Evolutionary conservation across 2,329 filamentous ascomycete genomes (phyloP).

Genomic region (Arthrobotrys entomopaga): DNA sequence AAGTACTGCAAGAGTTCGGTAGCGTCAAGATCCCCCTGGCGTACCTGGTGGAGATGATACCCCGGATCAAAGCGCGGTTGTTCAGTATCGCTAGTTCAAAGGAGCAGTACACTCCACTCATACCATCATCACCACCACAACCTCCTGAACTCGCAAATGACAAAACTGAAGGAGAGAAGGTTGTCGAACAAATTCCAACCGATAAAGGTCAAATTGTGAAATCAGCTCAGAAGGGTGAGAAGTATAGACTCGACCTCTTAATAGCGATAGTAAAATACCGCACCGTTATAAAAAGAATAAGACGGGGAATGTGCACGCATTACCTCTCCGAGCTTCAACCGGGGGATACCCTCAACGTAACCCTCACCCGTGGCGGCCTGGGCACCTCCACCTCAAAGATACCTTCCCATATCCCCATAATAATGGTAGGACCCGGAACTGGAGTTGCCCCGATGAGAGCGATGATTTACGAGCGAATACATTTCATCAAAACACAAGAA

Average conservation of each 20-base stretch:
- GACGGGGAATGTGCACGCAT: conserved; percentile 88
- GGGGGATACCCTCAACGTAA: conserved; percentile 71
- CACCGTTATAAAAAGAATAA: conserved; percentile 83
- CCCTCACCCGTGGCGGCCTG: conserved; percentile 67
- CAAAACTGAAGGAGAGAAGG: conserved; percentile 9
- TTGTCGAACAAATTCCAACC: conserved; percentile 22
- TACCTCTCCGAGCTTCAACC: conserved; percentile 76
- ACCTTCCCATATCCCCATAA: conserved; percentile 69
- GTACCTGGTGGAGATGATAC: conserved; percentile 77
- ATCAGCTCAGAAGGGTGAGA: too few relatives aligned
- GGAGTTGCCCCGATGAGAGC: conserved; percentile 85
- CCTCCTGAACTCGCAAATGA: conserved; percentile 62
- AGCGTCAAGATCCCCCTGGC: conserved; percentile 82
- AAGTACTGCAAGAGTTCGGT: conserved; percentile 90
- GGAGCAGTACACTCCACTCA: conserved; percentile 58
- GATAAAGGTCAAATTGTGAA: too few relatives aligned
- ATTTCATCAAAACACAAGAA: conserved; percentile 55
- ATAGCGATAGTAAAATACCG: conserved; percentile 91
- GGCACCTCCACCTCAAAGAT: conserved; percentile 61
- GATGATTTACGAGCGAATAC: conserved; percentile 76
- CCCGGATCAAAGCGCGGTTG: conserved; percentile 83
- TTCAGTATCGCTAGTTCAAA: conserved; percentile 90
- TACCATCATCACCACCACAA: conserved; percentile 45
- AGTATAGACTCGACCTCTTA: conserved; percentile 74
- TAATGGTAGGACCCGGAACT: conserved; percentile 85